Evolutionary conservation across 306 rosid species (phyloP).

Genomic region (Pyrus pyrifolia): DNA sequence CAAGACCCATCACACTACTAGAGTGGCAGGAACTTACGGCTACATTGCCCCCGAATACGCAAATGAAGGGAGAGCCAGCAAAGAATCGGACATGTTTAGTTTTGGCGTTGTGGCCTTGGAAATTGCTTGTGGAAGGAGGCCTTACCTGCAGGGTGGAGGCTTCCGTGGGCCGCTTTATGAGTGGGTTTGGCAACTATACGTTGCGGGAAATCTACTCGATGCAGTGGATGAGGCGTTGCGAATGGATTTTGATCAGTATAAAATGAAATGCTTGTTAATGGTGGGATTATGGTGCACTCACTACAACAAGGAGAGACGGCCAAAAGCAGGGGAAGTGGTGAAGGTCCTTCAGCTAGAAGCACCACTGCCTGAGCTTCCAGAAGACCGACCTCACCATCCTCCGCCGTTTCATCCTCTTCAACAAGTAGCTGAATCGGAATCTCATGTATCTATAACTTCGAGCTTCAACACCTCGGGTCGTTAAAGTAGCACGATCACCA

Average conservation of each 20-base stretch:
- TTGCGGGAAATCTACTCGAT: conserved; percentile 22
- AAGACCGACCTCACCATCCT: conserved; percentile 24
- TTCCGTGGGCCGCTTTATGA: neutral
- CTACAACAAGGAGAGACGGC: conserved; percentile 28
- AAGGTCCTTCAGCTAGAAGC: conserved; percentile 30
- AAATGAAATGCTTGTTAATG: conserved; percentile 34
- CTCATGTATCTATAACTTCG: conserved; percentile 9
- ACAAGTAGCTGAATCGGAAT: neutral
- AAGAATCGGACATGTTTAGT: conserved; percentile 46
- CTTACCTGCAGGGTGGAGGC: neutral
- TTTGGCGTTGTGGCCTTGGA: conserved; percentile 41
- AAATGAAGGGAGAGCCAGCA: conserved; percentile 33
- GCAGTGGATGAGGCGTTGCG: conserved; percentile 33
- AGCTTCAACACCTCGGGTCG: conserved; percentile 17
- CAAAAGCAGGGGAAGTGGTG: conserved; percentile 31
- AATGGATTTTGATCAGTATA: conserved; percentile 3
- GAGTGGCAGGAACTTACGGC: conserved; percentile 31
- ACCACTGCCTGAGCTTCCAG: conserved; percentile 23
- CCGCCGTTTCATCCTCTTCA: neutral
- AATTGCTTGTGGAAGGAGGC: conserved; percentile 38
- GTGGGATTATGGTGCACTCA: conserved; percentile 42
- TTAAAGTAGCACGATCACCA: too few species aligned
- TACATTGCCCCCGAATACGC: conserved; percentile 46
- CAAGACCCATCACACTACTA: conserved; percentile 22
- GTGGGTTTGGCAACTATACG: conserved; percentile 40